Conservation (phyloP, 208 protist genomes). For the Leishmania mexicana region DNA sequence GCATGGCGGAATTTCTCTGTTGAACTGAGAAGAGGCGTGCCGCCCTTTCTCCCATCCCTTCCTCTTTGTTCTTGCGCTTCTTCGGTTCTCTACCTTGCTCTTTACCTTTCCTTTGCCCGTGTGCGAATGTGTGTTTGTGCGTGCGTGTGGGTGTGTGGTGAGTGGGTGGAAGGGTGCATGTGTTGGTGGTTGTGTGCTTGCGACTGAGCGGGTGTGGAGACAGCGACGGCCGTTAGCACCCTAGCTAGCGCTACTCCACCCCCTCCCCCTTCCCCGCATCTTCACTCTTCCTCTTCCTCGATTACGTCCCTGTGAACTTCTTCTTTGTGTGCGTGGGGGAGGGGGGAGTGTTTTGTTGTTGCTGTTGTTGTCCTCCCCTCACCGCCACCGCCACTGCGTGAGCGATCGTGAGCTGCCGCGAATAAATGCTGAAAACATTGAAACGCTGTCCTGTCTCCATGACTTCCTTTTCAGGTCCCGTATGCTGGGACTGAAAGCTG, state of each 20-base stretch:
- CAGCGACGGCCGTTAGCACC: not conserved
- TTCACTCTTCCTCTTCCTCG: not conserved
- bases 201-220: not conserved
- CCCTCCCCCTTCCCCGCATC: not conserved
- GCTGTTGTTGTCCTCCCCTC: not conserved
- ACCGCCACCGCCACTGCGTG: not conserved
- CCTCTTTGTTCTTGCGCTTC: not conserved
- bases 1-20: not conserved
- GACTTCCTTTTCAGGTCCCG: not conserved
- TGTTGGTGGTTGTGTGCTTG: not conserved
- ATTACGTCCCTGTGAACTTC: not conserved
- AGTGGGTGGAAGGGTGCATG: not conserved
- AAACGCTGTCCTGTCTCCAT: not conserved
- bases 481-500: conserved; percentile 4
- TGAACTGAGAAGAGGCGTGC: not conserved
- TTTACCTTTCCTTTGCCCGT: not conserved
- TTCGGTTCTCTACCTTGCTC: not conserved
- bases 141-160: not conserved
- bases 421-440: not conserved
- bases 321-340: not conserved
- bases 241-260: not conserved
- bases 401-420: not conserved
- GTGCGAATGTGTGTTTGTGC: not conserved
- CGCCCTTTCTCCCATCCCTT: not conserved
- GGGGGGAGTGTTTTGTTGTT: not conserved